These are phyloP conservation scores for Lophiostoma macrostomum DNA, from an alignment of 495 filamentous ascomycete species.

Conservation along the genomic window DNA sequence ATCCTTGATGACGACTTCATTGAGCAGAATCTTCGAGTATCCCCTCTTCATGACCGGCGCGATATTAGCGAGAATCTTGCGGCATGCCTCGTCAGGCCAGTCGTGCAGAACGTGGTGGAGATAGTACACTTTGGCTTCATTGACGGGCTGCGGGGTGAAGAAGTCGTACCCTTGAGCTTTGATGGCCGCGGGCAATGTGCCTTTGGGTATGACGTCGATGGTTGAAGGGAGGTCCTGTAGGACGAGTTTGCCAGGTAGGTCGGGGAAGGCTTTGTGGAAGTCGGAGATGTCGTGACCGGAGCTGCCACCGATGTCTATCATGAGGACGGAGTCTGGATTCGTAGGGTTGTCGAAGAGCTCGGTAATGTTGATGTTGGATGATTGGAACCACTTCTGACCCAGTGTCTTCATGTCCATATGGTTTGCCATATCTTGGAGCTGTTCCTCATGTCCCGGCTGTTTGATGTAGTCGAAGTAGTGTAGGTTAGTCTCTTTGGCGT, in stretches of 20 bases:
- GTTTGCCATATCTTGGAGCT: background rate
- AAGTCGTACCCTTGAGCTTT: conserved; percentile 7
- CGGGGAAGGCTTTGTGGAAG: background rate
- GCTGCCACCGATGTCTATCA: background rate
- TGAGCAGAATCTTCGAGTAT: conserved; percentile 47
- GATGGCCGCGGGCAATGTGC: no score
- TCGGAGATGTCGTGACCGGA: background rate
- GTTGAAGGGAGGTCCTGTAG: no score
- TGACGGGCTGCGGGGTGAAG: conserved; percentile 8
- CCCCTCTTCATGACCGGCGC: conserved; percentile 45
- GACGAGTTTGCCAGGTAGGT: background rate
- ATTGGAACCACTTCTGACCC: conserved; percentile 3
- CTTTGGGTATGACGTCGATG: no score
- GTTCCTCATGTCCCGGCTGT: background rate
- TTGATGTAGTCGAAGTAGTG: background rate
- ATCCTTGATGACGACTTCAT: conserved; percentile 43
- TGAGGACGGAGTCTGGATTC: background rate
- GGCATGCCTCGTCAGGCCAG: conserved; percentile 45
- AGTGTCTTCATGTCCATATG: conserved; percentile 9
- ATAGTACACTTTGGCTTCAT: conserved; percentile 47
- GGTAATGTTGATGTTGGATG: background rate
- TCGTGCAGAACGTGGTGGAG: conserved; percentile 52
- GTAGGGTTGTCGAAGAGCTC: no score
- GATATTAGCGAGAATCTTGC: conserved; percentile 43
- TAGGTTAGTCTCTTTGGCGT: no score